Base-by-base conservation (phyloP, 164 flowering plant genomes). In the Magnolia changhungtana region DNA sequence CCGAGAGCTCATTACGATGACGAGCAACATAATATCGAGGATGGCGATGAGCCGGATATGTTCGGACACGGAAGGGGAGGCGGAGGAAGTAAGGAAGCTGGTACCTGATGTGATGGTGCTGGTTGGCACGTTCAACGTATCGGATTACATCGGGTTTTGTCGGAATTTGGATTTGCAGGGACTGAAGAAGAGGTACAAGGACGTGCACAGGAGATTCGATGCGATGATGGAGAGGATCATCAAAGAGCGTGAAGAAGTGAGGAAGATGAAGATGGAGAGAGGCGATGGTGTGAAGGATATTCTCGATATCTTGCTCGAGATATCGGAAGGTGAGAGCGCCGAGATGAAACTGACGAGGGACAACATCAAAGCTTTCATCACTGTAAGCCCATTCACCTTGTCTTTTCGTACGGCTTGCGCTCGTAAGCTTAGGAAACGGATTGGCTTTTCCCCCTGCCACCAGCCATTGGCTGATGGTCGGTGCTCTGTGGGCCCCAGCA, bases 341-440 rank as follows among this genome's bases (percentile, higher is more conserved):
- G 92, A 88, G 74, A 67, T 88, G 18, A 80, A 68, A 29, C 19
- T 91, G 10, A 87, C 84, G 4, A 85, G 85, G 73, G 80, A 81
- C 19, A 82, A 88, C 61, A 83, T 91, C 69, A 91, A 91, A 73
- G 91, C 87, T 21, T 73, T 88, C n/a, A 72, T 89, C 23, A 29
- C 83, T 90, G 95, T 89, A 84, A 29, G 71, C 24, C n/a, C 21
- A 29, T 31, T 1, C 19, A 6, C 5, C 49, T 27, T 27, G 45
- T 23, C 70, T 23, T 72, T 21, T 65, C 3, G 11, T 1, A 21
- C 18, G 20, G 18, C 20, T 7, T 31, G 37, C 4, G 37, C 37
- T 31, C 37, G 37, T 31, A 31, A 29, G 31, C 31, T 29, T 2
- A 29, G 31, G n/a, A n/a, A n/a, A n/a, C n/a, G n/a, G n/a, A n/a